These are phyloP conservation scores for Akanthomyces lecanii DNA, from an alignment of 2,329 filamentous ascomycete species.

Conservation along the genomic window DNA sequence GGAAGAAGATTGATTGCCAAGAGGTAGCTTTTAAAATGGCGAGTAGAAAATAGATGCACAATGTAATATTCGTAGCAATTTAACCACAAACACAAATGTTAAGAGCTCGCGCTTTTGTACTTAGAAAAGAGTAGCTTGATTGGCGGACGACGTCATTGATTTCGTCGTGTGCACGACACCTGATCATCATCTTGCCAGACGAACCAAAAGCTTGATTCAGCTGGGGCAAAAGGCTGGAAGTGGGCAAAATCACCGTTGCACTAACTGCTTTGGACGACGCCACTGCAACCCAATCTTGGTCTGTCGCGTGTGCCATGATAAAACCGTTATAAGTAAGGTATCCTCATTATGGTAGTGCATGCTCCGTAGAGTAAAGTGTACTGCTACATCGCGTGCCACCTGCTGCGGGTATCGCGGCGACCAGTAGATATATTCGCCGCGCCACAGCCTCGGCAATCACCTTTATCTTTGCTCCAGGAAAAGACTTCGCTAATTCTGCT, in stretches of 20 bases:
- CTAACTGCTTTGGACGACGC: neutral
- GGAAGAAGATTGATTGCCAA: neutral
- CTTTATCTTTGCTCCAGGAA: too few relatives aligned
- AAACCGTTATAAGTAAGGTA: neutral
- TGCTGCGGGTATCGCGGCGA: too few relatives aligned
- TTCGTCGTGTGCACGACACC: neutral
- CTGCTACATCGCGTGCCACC: too few relatives aligned
- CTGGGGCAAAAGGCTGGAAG: neutral
- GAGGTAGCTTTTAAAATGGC: neutral
- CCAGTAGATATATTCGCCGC: too few relatives aligned
- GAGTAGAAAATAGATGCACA: neutral
- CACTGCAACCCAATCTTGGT: neutral
- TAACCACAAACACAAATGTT: too few relatives aligned
- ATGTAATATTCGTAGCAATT: neutral
- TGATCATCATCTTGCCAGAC: neutral
- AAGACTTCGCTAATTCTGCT: too few relatives aligned
- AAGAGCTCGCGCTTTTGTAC: neutral
- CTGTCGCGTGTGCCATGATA: neutral
- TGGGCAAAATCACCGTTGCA: neutral
- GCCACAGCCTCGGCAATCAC: too few relatives aligned
- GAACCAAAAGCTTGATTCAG: neutral
- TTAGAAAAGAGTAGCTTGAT: neutral
- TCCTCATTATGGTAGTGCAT: too few relatives aligned
- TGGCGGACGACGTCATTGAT: conserved; percentile 2
- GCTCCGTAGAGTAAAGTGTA: too few relatives aligned